These are phyloP conservation scores for Alnus glutinosa DNA, from an alignment of 306 rosid species.

Conservation along the genomic window DNA sequence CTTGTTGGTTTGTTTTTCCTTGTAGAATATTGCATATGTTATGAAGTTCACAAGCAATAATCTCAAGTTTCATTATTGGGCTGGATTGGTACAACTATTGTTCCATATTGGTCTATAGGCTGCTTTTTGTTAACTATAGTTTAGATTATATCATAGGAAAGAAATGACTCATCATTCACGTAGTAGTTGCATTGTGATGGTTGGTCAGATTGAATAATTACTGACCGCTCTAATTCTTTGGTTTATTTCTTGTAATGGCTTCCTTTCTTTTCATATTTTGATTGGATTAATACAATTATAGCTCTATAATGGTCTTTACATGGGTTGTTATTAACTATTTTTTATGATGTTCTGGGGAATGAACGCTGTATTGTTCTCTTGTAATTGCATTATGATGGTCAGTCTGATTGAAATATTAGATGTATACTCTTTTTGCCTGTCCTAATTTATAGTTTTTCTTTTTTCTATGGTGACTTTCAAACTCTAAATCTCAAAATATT, in stretches of 20 bases:
- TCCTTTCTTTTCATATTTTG: not conserved
- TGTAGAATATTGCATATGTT: not conserved
- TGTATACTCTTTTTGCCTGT: constrained; percentile 18
- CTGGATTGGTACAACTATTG: constrained; percentile 8
- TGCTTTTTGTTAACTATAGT: constrained; percentile 11
- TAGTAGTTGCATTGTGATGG: constrained; percentile 16
- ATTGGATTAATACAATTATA: not conserved
- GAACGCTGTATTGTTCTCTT: not conserved
- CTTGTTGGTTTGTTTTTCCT: constrained; percentile 5
- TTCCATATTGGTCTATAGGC: constrained; percentile 16
- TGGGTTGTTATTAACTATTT: constrained; percentile 17
- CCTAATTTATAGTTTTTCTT: not conserved
- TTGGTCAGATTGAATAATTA: constrained; percentile 3
- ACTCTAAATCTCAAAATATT: not conserved
- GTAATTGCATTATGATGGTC: constrained; percentile 15
- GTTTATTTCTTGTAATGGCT: not conserved
- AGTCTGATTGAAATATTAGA: not conserved
- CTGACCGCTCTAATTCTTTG: not conserved
- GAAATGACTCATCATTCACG: constrained; percentile 2
- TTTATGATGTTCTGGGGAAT: constrained; percentile 8
- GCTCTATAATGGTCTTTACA: constrained; percentile 5
- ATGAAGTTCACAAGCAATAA: constrained; percentile 3
- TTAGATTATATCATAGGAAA: constrained; percentile 4
- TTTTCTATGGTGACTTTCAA: not conserved
- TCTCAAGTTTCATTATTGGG: constrained; percentile 16